These are phyloP conservation scores for Tolypocladium capitatum DNA, from an alignment of 2,329 filamentous ascomycete genomes.

Conservation along the genomic window DNA sequence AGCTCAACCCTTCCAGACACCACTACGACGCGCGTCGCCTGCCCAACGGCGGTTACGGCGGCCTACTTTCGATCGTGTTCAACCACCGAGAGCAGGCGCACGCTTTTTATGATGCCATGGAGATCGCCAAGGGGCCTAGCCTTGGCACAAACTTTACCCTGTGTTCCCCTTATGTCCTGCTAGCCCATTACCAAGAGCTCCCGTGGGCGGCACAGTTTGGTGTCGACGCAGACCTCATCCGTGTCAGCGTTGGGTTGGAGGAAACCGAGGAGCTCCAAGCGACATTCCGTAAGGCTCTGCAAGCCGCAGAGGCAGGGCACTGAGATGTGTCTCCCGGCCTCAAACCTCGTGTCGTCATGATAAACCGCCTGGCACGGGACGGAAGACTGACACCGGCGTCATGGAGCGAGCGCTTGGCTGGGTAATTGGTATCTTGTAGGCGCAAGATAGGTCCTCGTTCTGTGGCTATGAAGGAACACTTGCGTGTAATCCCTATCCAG, in stretches of 20 bases:
- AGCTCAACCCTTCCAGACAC: constrained; percentile 52
- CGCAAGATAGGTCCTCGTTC: not conserved
- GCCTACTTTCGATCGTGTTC: constrained; percentile 76
- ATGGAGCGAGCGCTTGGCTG: not conserved
- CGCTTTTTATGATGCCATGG: constrained; percentile 71
- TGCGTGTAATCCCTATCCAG: not conserved
- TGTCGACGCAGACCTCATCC: constrained; percentile 65
- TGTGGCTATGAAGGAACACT: not conserved
- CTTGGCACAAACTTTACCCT: constrained; percentile 95
- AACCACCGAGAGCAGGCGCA: constrained; percentile 55
- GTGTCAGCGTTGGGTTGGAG: constrained; percentile 84
- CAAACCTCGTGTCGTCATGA: not conserved
- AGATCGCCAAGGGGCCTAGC: constrained; percentile 87
- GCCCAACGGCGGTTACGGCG: constrained; percentile 72
- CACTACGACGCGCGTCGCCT: constrained; percentile 72
- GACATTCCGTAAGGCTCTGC: constrained; percentile 57
- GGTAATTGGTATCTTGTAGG: not conserved
- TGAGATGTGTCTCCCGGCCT: not conserved
- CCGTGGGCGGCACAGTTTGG: constrained; percentile 81
- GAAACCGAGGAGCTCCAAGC: constrained; percentile 52
- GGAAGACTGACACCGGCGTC: not conserved
- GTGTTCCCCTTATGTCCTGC: constrained; percentile 75
- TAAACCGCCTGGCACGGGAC: not conserved
- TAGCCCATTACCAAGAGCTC: constrained; percentile 84
- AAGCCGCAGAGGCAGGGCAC: constrained; percentile 28